Base-by-base conservation (phyloP, 2,329 filamentous ascomycete species). In the Mycocentrospora acerina region DNA sequence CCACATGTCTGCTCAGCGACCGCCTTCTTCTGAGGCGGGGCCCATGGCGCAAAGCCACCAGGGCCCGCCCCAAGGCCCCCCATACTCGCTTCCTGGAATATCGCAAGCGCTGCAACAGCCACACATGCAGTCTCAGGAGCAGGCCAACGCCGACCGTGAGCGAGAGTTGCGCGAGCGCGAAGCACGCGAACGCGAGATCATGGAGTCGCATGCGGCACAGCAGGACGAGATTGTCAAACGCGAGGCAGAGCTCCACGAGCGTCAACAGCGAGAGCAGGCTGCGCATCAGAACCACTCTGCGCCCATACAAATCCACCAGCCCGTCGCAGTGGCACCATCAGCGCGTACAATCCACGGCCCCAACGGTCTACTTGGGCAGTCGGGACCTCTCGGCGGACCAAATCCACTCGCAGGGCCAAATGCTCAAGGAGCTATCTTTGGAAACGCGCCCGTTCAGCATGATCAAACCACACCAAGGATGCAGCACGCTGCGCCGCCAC, bases 301-400 rank as follows among this genome's bases (percentile, higher is more conserved):
- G 40, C 89, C 90, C 3, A 88, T 95, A 37, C 89, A 90, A 37
- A 85, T 97, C 56, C 91, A 97, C 69, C 91, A 97, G 67, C 91
- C 91, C 4, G 90, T 96, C 42, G 91, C 91, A 46, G 71, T 76
- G 3, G 71, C 71, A 82, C 90, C 62, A 76, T 90, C 69, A 75
- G 89, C 47, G 72, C 85, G 40, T 48, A 86, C 88, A 35, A 94
- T 96, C 40, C 91, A 95, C 64, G 94, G 90, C 30, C 91, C 91
- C 2, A 91, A 93, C 52, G 91, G 91, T 7, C 77, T 97, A 24
- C 80, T 97, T 26, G 70, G 70, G 11, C 72, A 73, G 81, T 77
- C 53, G 70, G 80, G 64, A 46, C 75, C 51, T 71, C 79, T 68
- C 68, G 71, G 44, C 62, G 68, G 62, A 6, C 76, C 59, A 59